Evolutionary conservation across 2,329 filamentous ascomycete genomes (phyloP).

Genomic region (Exophiala sideris): DNA sequence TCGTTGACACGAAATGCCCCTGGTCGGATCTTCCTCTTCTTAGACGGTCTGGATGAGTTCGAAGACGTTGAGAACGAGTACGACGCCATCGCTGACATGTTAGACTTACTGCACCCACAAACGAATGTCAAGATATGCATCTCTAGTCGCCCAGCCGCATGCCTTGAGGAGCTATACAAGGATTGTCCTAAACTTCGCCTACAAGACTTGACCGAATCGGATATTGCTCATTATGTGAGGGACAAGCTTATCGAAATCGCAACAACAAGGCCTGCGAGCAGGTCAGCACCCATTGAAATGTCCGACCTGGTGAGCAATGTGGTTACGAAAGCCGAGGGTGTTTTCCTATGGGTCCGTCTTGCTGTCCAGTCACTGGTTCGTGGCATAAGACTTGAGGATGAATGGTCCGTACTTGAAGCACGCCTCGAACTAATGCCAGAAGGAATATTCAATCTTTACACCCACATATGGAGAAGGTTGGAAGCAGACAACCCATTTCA

Average conservation of each 20-base stretch:
- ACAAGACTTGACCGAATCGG: neutral
- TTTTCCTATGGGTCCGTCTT: constrained; percentile 6
- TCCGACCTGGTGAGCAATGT: too few species aligned
- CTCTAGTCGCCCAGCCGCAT: neutral
- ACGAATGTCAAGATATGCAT: neutral
- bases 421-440: neutral
- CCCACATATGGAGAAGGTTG: too few species aligned
- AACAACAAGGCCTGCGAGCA: too few species aligned
- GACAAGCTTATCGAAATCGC: neutral
- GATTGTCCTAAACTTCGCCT: neutral
- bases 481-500: too few species aligned
- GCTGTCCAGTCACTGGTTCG: neutral
- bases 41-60: constrained; percentile 9
- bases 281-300: too few species aligned
- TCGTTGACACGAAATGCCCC: neutral
- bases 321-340: neutral
- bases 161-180: neutral
- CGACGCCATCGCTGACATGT: neutral
- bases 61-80: neutral
- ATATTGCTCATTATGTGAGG: neutral
- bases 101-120: neutral
- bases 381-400: neutral
- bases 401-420: neutral
- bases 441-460: too few species aligned
- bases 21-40: neutral